Conservation (phyloP, 805 yeast species). For the Wickerhamiella nectarea region DNA sequence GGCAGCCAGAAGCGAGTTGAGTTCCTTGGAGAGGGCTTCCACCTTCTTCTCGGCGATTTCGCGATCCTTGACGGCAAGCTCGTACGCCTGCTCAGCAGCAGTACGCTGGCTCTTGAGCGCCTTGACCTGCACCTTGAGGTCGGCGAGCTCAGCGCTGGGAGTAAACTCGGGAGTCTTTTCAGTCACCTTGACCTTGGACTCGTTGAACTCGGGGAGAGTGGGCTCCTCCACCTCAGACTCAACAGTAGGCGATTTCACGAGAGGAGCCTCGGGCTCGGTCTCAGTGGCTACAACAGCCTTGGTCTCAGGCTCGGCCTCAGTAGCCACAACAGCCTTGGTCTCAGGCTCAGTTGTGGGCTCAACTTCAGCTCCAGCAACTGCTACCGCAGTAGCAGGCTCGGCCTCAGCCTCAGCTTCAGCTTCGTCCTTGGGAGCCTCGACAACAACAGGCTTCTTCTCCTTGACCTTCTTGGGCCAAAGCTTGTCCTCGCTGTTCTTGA, state of each 20-base stretch:
- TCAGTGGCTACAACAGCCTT: background rate
- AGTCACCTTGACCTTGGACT: conserved; percentile 1
- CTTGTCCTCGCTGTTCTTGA: conserved; percentile 4
- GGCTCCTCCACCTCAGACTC: background rate
- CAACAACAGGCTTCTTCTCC: conserved; percentile 4
- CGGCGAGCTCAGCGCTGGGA: conserved; percentile 1
- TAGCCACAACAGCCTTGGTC: background rate
- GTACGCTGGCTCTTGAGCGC: conserved; percentile 1
- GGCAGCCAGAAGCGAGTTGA: conserved; percentile 2
- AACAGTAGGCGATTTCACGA: no score
- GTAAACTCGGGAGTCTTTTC: conserved; percentile 3
- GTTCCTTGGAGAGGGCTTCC: conserved; percentile 4
- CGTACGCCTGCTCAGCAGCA: conserved; percentile 9
- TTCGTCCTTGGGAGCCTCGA: background rate
- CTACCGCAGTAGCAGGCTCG: background rate
- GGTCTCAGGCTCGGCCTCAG: background rate
- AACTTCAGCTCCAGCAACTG: background rate
- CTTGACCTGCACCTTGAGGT: conserved; percentile 9
- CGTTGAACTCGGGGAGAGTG: background rate
- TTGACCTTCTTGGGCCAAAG: conserved; percentile 6
- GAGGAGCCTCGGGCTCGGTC: no score
- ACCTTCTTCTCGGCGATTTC: conserved; percentile 4
- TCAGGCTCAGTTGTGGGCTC: background rate
- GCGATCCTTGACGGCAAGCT: conserved; percentile 13
- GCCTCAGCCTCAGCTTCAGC: background rate